Evolutionary conservation across 495 filamentous ascomycete genomes (phyloP), one percentile per base, ranked within the genome.

Genomic region (Diplogelasinospora grovesii): DNA sequence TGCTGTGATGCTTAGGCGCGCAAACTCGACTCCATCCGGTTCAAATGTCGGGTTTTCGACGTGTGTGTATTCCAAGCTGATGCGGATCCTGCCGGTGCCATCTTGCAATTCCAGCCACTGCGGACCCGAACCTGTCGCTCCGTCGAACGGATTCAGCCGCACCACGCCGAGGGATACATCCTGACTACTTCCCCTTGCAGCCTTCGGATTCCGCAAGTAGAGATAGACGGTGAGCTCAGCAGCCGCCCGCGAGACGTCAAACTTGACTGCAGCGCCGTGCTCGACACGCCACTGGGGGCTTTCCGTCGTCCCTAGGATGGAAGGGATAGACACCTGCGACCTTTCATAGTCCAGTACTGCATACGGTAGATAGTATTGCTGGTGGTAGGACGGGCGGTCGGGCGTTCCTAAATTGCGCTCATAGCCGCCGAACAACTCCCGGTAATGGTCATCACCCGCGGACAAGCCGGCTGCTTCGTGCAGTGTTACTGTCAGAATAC

Each of bases 211-310:
- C 39, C 92, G 82, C 56, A 97, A 81, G 63, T 95, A 99, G 33
- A 99, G 66, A 51, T 92, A 86, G 16, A 96, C 75, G 20, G 81
- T 82, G 36, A 99, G 65, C 54, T 97, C 92, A 0, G n/a, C n/a
- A n/a, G 88, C 93, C 33, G 83, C 85, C 43, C 92, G 39, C 31
- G 89, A 95, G 45, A 99, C 92, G 70, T 99, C 92, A 60, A 99
- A 99, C 61, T 99, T 97, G 74, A 99, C 45, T 89, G 83, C 4
- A 90, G 97, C 59, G 87, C 96, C 49, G 90, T 89, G 20, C 92
- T 92, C 8, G 92, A n/a, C n/a, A n/a, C n/a, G 87, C 87, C 94
- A 99, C 3, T 95, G 70, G 1, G 92, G 92, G 54, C 89, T 89
- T 57, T 96, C 87, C 1, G 93, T 89, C 28, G 76, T 86, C 41